Base-by-base conservation (phyloP, 2,329 filamentous ascomycete species). In the Sclerotinia subarctica region DNA sequence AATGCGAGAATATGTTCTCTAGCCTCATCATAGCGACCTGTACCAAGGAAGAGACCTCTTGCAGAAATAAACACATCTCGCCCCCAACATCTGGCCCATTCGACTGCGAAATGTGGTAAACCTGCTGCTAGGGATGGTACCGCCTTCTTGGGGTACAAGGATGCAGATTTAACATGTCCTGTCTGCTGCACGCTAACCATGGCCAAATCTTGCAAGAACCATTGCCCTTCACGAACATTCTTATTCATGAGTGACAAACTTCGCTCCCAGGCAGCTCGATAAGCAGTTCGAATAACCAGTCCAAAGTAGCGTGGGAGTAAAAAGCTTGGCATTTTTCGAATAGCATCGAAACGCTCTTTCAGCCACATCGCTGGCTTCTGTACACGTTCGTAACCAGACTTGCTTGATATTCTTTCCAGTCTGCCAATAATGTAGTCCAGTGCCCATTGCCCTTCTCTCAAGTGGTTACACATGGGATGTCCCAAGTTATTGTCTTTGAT, bases 71-170 rank as follows among this genome's bases (percentile, higher is more conserved):
- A 98, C 17, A 97, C 93, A 78, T 99, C 95, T 67, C 95, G 90
- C 10, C 96, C 95, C 95, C 95, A 99, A 79, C 94, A 97, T 74
- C 95, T 87, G 62, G 94, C 94, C 94, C 95, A 99, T 74, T 93
- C 90, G 11, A 92, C 90, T 0, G 95, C 87, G 77, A 99, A 99
- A 79, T 99, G 95, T 47, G 95, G 95, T 58, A 99, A 82, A 21
- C 95, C 95, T 44, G 95, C 95, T 24, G 95, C 94, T 73, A 99
- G 84, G 60, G 91, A 94, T 1, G 94, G 92, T 0, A 97, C 93
- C 26, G 86, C 82, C 78, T 92, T 94, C 72, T 89, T 86, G 0
- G 95, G 94, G 85, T 93, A 97, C 15, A 99, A 81, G 0, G 94
- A 98, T 3, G 91, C 94, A 17, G 93, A 97, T 75, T 92, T 92